Conservation (phyloP, 495 filamentous ascomycete species). For the Penicillium tannophilum region DNA sequence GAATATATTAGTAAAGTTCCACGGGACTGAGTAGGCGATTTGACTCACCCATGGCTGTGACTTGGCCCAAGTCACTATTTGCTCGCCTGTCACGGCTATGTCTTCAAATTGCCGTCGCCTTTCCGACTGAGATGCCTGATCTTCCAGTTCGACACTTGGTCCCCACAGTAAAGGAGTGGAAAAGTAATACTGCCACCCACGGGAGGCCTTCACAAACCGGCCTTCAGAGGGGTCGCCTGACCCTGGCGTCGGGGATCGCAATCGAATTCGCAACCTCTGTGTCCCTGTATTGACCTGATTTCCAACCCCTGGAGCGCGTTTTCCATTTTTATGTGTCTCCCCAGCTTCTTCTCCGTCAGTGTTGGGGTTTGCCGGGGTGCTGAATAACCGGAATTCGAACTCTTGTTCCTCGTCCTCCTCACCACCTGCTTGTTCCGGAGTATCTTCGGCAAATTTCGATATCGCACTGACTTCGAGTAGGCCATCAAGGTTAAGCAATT, state of each 20-base stretch:
- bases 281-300: conserved; percentile 14
- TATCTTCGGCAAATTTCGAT: conserved; percentile 6
- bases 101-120: conserved; percentile 42
- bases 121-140: conserved; percentile 13
- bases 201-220: conserved; percentile 44
- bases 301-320: not conserved
- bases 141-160: conserved; percentile 11
- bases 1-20: not conserved
- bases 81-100: conserved; percentile 41
- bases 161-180: conserved; percentile 35
- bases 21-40: not conserved
- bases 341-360: conserved; percentile 4
- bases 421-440: conserved; percentile 5
- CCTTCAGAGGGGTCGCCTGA: conserved; percentile 32
- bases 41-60: conserved; percentile 41
- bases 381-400: conserved; percentile 52
- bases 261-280: conserved; percentile 45
- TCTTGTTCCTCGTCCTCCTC: conserved; percentile 51
- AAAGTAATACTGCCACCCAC: conserved; percentile 51
- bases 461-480: conserved; percentile 15
- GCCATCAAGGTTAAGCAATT: conserved; percentile 42
- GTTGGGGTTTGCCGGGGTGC: conserved; percentile 30
- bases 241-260: conserved; percentile 43
- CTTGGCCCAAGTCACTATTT: conserved; percentile 40
- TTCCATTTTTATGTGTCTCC: not conserved